Percentiles rank a stretch among this genome's conserved stretches.
phyloP scores from a whole-genome alignment of 768 basidiomycete species.

The Tricholoma matsutake region DNA sequence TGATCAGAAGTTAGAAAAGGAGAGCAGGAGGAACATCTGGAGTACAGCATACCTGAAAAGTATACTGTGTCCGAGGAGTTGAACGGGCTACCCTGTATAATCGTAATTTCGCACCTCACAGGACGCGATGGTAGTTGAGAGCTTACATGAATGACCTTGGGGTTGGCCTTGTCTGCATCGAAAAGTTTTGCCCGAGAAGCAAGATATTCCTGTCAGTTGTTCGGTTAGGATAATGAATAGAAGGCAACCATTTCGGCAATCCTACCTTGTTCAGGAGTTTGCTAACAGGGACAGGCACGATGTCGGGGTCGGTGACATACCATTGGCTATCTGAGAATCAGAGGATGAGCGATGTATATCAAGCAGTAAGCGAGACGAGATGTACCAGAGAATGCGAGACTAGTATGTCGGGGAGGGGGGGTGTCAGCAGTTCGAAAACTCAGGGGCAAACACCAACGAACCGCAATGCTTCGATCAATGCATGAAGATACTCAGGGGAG shows the following conservation, averaged over 20 bases:
- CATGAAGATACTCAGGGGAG: conserved; percentile 84
- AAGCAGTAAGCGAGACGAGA: neutral
- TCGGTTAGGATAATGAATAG: neutral
- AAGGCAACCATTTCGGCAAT: neutral
- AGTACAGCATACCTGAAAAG: conserved; percentile 61
- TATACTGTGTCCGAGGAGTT: conserved; percentile 94
- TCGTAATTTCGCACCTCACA: conserved; percentile 7
- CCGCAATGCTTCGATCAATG: conserved; percentile 83
- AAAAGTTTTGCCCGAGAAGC: conserved; percentile 76
- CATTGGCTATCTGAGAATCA: conserved; percentile 68
- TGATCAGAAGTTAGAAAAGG: conserved; percentile 22
- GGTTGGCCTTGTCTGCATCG: conserved; percentile 62
- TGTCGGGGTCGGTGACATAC: conserved; percentile 90
- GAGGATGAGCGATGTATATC: neutral
- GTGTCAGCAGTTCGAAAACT: neutral
- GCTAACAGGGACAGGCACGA: conserved; percentile 72
- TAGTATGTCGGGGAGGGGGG: conserved; percentile 20
- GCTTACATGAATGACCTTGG: conserved; percentile 63
- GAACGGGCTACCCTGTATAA: conserved; percentile 67
- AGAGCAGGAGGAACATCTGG: neutral
- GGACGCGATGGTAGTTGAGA: neutral
- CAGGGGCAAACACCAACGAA: conserved; percentile 27
- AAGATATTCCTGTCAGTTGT: conserved; percentile 68
- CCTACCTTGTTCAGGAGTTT: conserved; percentile 81
- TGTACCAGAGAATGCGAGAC: conserved; percentile 73